phyloP scores from a whole-genome alignment of 768 basidiomycete species.

The Macrolepiota fuliginosa region DNA sequence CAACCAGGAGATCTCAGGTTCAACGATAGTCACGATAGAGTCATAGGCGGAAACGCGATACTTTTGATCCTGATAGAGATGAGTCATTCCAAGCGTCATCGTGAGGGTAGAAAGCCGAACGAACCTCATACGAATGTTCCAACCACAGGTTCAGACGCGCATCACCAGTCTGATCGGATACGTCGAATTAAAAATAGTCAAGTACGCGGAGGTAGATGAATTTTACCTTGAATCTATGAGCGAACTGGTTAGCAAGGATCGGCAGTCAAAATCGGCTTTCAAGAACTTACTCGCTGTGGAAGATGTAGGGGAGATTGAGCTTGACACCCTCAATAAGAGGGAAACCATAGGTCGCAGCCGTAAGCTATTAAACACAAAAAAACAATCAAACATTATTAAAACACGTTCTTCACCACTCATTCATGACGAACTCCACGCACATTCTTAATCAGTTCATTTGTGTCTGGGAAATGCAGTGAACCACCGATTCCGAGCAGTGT shows the following conservation, averaged over 20 bases:
- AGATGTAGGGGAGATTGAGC: conserved; percentile 65
- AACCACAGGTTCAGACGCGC: conserved; percentile 72
- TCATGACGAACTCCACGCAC: conserved; percentile 30
- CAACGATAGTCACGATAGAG: conserved; percentile 73
- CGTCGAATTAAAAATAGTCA: conserved; percentile 5
- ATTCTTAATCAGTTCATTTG: conserved; percentile 66
- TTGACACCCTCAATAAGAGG: conserved; percentile 54
- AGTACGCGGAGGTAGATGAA: not conserved
- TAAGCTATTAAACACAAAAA: conserved; percentile 42
- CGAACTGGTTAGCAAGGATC: conserved; percentile 11
- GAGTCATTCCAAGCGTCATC: not conserved
- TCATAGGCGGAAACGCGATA: conserved; percentile 72
- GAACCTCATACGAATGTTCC: conserved; percentile 65
- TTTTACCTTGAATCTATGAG: conserved; percentile 59
- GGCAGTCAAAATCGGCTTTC: not conserved
- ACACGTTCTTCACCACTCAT: not conserved
- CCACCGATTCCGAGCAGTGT: conserved; percentile 66
- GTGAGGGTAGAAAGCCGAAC: conserved; percentile 29
- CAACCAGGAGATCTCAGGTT: conserved; percentile 74
- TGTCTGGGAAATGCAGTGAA: conserved; percentile 65
- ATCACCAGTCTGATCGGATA: conserved; percentile 61
- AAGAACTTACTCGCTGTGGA: conserved; percentile 76
- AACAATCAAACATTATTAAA: not conserved
- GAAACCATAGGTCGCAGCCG: conserved; percentile 49
- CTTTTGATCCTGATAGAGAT: conserved; percentile 42